Conservation (phyloP, 2,329 filamentous ascomycete species). For the Ampelomyces quisqualis region DNA sequence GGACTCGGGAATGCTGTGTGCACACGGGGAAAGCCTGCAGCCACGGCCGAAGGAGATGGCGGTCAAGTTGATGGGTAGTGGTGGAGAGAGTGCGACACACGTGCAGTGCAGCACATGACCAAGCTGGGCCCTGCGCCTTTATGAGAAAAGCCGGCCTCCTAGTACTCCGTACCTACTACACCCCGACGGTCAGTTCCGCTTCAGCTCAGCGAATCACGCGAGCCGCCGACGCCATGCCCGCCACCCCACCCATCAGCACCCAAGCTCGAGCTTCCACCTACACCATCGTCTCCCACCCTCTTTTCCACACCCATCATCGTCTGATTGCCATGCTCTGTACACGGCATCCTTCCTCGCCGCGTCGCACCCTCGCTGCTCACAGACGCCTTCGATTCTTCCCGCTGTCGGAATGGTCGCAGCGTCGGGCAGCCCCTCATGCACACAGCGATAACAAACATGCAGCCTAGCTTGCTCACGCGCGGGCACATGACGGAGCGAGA, state of each 20-base stretch:
- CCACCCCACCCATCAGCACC: conserved; percentile 1
- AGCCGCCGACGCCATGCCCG: conserved; percentile 8
- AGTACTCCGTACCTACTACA: neutral
- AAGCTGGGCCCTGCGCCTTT: neutral
- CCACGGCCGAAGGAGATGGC: neutral
- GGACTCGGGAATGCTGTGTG: neutral
- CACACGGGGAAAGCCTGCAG: neutral
- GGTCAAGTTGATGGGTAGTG: neutral
- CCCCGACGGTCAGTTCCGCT: conserved; percentile 2
- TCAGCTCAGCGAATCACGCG: conserved; percentile 11
- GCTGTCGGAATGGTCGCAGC: neutral
- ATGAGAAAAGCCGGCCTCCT: conserved; percentile 1
- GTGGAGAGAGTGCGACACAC: neutral
- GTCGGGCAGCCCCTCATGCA: neutral
- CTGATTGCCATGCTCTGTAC: no score
- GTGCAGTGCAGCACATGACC: neutral
- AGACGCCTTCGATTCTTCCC: neutral
- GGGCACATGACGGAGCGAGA: conserved; percentile 1
- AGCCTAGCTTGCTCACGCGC: conserved; percentile 1
- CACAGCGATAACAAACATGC: conserved; percentile 1
- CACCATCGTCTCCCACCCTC: no score
- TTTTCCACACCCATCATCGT: no score
- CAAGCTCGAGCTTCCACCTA: neutral
- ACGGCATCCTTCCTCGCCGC: neutral
- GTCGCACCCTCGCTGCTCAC: neutral